Evolutionary conservation across 2,329 filamentous ascomycete genomes (phyloP).

Genomic region (Aspergillus flavus): DNA sequence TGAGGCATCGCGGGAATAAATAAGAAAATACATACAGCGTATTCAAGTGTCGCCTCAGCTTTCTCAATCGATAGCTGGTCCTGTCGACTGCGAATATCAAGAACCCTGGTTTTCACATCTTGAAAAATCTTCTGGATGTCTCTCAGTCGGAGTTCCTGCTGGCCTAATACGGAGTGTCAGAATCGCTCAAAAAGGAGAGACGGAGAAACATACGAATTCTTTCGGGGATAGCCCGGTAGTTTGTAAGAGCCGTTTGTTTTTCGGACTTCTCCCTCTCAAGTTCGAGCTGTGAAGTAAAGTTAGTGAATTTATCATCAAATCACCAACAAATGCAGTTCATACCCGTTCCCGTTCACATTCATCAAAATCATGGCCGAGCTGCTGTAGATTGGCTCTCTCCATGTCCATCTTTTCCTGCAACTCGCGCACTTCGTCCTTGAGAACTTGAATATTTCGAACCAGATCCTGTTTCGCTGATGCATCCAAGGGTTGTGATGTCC

Average conservation of each 20-base stretch:
- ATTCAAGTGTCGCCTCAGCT: slow-evolving; percentile 58
- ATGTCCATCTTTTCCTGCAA: slow-evolving; percentile 30
- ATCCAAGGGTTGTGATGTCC: slow-evolving; percentile 79
- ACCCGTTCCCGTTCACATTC: slow-evolving; percentile 47
- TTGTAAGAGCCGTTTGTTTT: slow-evolving; percentile 66
- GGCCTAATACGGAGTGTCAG: slow-evolving; percentile 41
- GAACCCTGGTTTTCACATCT: slow-evolving; percentile 51
- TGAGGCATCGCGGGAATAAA: neutral
- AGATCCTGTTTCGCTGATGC: slow-evolving; percentile 59
- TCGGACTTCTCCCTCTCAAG: slow-evolving; percentile 63
- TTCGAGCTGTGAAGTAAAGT: slow-evolving; percentile 25
- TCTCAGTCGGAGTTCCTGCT: slow-evolving; percentile 51
- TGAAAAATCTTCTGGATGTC: slow-evolving; percentile 43
- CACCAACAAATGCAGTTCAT: slow-evolving; percentile 16
- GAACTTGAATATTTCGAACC: slow-evolving; percentile 50
- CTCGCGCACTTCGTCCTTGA: slow-evolving; percentile 46
- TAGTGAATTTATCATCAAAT: slow-evolving; percentile 6
- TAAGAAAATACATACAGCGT: slow-evolving; percentile 50
- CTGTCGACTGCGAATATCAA: slow-evolving; percentile 55
- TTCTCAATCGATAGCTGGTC: slow-evolving; percentile 61
- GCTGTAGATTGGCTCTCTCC: slow-evolving; percentile 31
- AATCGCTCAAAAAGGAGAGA: neutral
- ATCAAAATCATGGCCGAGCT: slow-evolving; percentile 25
- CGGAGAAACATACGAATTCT: slow-evolving; percentile 64
- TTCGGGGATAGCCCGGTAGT: slow-evolving; percentile 68